Evolutionary conservation across 768 basidiomycete species (phyloP).

Genomic region (Lenzites betulinus): DNA sequence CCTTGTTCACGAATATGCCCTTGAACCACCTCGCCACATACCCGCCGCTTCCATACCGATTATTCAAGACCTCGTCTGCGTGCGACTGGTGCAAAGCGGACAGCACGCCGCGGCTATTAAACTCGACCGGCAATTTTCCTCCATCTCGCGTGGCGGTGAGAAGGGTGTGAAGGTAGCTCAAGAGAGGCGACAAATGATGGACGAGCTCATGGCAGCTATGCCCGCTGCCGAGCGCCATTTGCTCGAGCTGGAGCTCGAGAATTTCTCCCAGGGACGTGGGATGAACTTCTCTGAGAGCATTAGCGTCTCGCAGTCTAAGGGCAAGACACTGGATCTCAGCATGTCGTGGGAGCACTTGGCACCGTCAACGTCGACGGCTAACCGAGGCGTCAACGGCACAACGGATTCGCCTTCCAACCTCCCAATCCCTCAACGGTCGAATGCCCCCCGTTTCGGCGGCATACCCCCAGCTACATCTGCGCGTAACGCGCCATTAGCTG

Average conservation of each 20-base stretch:
- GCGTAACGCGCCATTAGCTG: conserved; percentile 7
- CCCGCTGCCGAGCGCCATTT: conserved; percentile 63
- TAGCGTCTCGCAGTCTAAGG: conserved; percentile 11
- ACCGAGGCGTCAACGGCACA: background rate
- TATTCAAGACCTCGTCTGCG: conserved; percentile 77
- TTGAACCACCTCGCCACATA: conserved; percentile 52
- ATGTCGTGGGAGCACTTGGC: conserved; percentile 65
- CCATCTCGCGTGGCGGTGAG: conserved; percentile 33
- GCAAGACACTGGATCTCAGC: conserved; percentile 41
- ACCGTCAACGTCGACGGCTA: conserved; percentile 26
- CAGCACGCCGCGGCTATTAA: conserved; percentile 73
- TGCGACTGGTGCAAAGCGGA: conserved; percentile 74
- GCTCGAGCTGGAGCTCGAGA: conserved; percentile 60
- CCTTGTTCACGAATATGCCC: conserved; percentile 57
- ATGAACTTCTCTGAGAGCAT: conserved; percentile 8
- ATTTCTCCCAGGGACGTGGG: conserved; percentile 26
- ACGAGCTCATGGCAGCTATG: conserved; percentile 65
- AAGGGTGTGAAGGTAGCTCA: conserved; percentile 39
- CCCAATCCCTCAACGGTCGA: conserved; percentile 34
- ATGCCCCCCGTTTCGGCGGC: conserved; percentile 42
- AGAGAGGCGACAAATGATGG: conserved; percentile 69
- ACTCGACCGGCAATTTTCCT: conserved; percentile 63
- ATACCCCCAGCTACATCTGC: conserved; percentile 21
- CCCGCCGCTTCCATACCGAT: conserved; percentile 52
- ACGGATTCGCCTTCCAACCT: conserved; percentile 24